A percentile compares a stretch with the other conserved stretches of the same genome.
These are phyloP conservation scores for Neurospora intermedia DNA, from an alignment of 495 filamentous ascomycete species.

Conservation along the genomic window DNA sequence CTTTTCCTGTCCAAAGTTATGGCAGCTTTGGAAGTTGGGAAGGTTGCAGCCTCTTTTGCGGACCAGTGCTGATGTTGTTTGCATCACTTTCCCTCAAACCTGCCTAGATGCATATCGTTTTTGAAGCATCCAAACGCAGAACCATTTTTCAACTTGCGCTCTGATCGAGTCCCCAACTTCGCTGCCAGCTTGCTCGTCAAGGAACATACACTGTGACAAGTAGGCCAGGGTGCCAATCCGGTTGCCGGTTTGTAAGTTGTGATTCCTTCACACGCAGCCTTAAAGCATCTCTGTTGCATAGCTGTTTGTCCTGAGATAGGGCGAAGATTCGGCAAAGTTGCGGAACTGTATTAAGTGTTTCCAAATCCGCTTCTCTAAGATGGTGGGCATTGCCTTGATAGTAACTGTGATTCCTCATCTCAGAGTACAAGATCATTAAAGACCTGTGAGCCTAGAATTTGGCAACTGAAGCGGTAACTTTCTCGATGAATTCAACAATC, in stretches of 20 bases:
- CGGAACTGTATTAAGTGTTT: neutral
- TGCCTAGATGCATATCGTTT: neutral
- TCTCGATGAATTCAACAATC: neutral
- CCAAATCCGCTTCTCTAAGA: neutral
- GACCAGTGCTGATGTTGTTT: neutral
- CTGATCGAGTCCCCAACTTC: neutral
- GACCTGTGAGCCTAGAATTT: neutral
- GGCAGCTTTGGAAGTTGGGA: neutral
- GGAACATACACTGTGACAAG: neutral
- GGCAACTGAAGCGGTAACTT: neutral
- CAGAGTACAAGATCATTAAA: neutral
- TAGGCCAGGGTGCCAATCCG: neutral
- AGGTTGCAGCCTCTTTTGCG: neutral
- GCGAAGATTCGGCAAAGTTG: neutral
- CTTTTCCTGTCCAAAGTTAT: neutral
- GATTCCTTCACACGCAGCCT: neutral
- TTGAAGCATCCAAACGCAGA: neutral
- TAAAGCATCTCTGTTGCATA: neutral
- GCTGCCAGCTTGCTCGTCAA: neutral
- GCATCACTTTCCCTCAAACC: neutral
- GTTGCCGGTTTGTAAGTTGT: neutral
- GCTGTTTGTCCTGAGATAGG: neutral
- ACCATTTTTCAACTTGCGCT: neutral
- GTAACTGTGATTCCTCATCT: neutral
- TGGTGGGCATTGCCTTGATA: neutral